Conservation (phyloP, 2,329 filamentous ascomycete genomes). For the Ophiosphaerella narmari region DNA sequence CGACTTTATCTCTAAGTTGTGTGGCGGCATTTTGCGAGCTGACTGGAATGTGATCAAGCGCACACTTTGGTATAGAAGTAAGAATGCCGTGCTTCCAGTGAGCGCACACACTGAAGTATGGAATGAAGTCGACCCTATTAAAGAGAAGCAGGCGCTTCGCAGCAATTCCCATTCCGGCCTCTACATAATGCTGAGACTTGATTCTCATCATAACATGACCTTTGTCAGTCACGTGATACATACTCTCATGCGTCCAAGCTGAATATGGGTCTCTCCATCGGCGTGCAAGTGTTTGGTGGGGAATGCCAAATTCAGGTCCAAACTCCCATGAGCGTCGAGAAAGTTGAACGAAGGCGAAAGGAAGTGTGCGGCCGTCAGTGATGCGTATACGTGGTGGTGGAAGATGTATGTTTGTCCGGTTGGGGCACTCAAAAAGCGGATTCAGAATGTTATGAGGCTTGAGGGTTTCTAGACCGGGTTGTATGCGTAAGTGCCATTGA, state of each 20-base stretch:
- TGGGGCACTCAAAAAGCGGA: conserved; percentile 62
- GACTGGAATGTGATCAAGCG: conserved; percentile 61
- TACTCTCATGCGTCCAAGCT: conserved; percentile 59
- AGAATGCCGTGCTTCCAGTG: conserved; percentile 67
- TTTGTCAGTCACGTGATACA: conserved; percentile 58
- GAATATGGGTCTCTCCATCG: conserved; percentile 58
- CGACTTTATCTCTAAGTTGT: conserved; percentile 37
- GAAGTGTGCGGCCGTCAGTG: conserved; percentile 59
- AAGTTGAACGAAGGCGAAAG: conserved; percentile 65
- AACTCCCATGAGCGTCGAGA: conserved; percentile 56
- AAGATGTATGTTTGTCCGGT: conserved; percentile 55
- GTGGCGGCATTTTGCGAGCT: conserved; percentile 48
- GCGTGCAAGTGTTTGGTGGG: conserved; percentile 50
- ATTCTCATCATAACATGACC: conserved; percentile 64
- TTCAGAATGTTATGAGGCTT: conserved; percentile 60
- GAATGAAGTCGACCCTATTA: conserved; percentile 63
- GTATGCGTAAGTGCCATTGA: conserved; percentile 59
- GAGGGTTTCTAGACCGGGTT: conserved; percentile 59
- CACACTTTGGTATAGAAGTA: conserved; percentile 65
- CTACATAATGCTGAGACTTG: conserved; percentile 58
- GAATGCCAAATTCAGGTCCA: conserved; percentile 46
- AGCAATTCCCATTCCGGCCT: conserved; percentile 55
- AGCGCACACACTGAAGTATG: conserved; percentile 65
- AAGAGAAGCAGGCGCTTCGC: conserved; percentile 62
- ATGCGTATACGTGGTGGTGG: conserved; percentile 57